These are phyloP conservation scores for Gaertneriomyces sp. DNA, from an alignment of 192 early-diverging fungal genomes.

Conservation along the genomic window DNA sequence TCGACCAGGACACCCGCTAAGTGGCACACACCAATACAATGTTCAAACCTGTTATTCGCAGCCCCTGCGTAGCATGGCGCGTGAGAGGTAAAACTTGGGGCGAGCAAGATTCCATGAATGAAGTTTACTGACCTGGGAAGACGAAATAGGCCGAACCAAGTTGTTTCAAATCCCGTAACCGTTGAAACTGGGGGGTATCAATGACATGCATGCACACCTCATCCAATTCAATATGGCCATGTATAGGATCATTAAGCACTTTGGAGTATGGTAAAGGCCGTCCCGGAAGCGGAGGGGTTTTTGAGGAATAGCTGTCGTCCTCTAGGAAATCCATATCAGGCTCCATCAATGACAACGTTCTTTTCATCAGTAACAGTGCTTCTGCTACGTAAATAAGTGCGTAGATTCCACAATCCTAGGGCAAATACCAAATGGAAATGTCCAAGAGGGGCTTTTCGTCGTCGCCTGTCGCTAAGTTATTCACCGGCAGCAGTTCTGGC, in stretches of 20 bases:
- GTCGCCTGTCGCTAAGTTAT: too few relatives aligned
- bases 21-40: constrained; percentile 83
- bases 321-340: too few relatives aligned
- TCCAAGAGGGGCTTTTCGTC: too few relatives aligned
- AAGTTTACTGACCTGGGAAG: constrained; percentile 55
- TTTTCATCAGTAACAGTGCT: too few relatives aligned
- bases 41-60: constrained; percentile 96
- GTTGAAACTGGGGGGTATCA: constrained; percentile 95
- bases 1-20: constrained; percentile 72
- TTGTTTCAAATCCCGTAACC: constrained; percentile 90
- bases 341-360: too few relatives aligned
- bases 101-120: background rate
- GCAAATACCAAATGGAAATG: too few relatives aligned
- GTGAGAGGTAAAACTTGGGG: constrained; percentile 1
- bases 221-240: constrained; percentile 71
- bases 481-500: too few relatives aligned
- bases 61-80: constrained; percentile 53
- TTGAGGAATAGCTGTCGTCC: too few relatives aligned
- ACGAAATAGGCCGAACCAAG: constrained; percentile 84
- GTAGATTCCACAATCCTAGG: too few relatives aligned
- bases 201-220: constrained; percentile 33
- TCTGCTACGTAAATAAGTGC: too few relatives aligned
- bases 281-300: too few relatives aligned
- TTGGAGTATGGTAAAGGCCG: constrained; percentile 35
- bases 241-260: constrained; percentile 71